A percentile compares a stretch with the other conserved stretches of the same genome.
These are phyloP conservation scores for Penicillium roqueforti DNA, from an alignment of 495 filamentous ascomycete genomes.

Conservation along the genomic window DNA sequence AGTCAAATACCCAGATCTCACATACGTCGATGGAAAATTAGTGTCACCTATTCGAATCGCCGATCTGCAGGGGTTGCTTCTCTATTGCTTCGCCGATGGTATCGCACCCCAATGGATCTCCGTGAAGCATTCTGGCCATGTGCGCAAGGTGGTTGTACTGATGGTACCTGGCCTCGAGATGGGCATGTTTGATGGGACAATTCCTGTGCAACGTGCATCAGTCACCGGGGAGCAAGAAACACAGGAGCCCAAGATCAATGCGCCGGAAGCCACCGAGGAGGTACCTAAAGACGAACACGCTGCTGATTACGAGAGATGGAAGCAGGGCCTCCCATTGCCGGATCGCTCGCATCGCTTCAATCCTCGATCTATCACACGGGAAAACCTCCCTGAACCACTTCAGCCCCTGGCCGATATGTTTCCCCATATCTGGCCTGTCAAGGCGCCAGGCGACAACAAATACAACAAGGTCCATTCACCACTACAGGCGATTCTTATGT, in stretches of 20 bases:
- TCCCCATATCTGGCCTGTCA: conserved; percentile 81
- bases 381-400: conserved; percentile 58
- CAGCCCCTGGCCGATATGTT: conserved; percentile 79
- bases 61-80: conserved; percentile 72
- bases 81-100: conserved; percentile 91
- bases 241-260: conserved; percentile 6
- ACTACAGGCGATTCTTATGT: conserved; percentile 69
- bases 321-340: conserved; percentile 39
- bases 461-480: conserved; percentile 78
- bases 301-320: conserved; percentile 41
- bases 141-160: conserved; percentile 82
- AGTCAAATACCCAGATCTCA: conserved; percentile 69
- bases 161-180: conserved; percentile 91
- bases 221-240: not conserved
- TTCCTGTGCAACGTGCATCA: conserved; percentile 41
- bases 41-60: conserved; percentile 69
- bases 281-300: conserved; percentile 21
- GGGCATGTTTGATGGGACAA: conserved; percentile 76
- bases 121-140: conserved; percentile 66
- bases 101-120: conserved; percentile 81
- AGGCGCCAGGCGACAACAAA: conserved; percentile 77
- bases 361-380: conserved; percentile 58
- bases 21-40: conserved; percentile 64
- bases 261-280: conserved; percentile 16
- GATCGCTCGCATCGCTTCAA: conserved; percentile 58